phyloP scores from a whole-genome alignment of 345 rosid species.

The Aquilaria sinensis region DNA sequence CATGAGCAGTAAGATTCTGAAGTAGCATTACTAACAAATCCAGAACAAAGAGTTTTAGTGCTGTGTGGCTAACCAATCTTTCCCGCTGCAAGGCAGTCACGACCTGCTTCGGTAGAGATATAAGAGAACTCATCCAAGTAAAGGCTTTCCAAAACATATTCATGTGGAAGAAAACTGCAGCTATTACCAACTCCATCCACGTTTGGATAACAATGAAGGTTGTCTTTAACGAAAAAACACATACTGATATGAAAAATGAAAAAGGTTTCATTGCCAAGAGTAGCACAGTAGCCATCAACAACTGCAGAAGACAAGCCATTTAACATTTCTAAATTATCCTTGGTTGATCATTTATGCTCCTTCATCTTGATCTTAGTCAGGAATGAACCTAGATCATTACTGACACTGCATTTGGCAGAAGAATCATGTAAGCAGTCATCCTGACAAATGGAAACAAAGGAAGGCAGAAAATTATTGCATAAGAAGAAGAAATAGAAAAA shows the following conservation, averaged over 20 bases:
- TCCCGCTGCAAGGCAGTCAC: constrained; percentile 55
- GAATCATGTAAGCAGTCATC: too few relatives aligned
- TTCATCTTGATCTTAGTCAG: too few relatives aligned
- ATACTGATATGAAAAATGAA: constrained; percentile 28
- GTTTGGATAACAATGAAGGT: constrained; percentile 35
- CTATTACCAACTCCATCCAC: constrained; percentile 44
- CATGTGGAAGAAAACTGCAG: constrained; percentile 41
- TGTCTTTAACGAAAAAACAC: constrained; percentile 34
- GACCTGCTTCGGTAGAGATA: constrained; percentile 50
- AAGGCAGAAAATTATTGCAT: too few relatives aligned
- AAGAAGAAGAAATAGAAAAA: too few relatives aligned
- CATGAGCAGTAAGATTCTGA: too few relatives aligned
- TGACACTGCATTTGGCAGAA: too few relatives aligned
- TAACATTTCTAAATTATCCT: too few relatives aligned
- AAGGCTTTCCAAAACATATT: constrained; percentile 39
- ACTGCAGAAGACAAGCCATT: too few relatives aligned
- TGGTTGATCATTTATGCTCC: too few relatives aligned
- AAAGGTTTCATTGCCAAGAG: constrained; percentile 39
- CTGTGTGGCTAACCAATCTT: constrained; percentile 48
- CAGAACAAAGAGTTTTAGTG: background rate
- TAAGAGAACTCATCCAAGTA: constrained; percentile 38
- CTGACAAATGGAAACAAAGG: too few relatives aligned
- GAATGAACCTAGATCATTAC: too few relatives aligned
- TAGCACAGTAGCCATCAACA: constrained; percentile 20
- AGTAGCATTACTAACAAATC: too few relatives aligned